Evolutionary conservation across 768 basidiomycete species (phyloP).

Genomic region (Phanerochaete sordida): DNA sequence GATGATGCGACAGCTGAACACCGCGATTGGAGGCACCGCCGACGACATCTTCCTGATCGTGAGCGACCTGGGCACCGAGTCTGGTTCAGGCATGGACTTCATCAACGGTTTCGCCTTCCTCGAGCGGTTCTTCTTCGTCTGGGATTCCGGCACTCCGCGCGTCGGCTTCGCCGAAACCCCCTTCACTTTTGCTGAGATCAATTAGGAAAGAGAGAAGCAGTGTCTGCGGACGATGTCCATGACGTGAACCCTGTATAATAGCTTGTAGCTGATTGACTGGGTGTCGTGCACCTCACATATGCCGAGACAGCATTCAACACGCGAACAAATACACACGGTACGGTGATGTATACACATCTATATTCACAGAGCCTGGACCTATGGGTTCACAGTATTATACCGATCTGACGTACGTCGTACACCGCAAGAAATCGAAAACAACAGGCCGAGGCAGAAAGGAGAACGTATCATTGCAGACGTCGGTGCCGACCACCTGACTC

Average conservation of each 20-base stretch:
- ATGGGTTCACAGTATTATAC: neutral
- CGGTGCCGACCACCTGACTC: neutral
- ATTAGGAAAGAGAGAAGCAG: slow-evolving; percentile 19
- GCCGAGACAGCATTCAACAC: neutral
- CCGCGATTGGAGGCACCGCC: slow-evolving; percentile 19
- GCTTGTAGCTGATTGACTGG: no score
- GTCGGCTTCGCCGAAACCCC: slow-evolving; percentile 47
- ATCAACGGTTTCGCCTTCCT: slow-evolving; percentile 20
- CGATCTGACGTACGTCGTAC: neutral
- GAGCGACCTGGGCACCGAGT: slow-evolving; percentile 14
- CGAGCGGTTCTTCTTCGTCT: slow-evolving; percentile 40
- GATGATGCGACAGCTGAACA: slow-evolving; percentile 14
- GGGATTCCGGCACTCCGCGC: slow-evolving; percentile 50
- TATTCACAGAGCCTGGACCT: neutral
- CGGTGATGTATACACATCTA: neutral
- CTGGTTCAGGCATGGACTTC: slow-evolving; percentile 25
- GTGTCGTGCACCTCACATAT: no score
- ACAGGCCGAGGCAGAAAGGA: neutral
- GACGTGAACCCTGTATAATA: no score
- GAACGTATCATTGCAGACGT: neutral
- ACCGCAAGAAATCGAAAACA: neutral
- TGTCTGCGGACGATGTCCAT: no score
- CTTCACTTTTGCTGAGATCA: slow-evolving; percentile 43
- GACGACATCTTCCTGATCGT: slow-evolving; percentile 21
- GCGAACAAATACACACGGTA: neutral